Conservation (phyloP, 805 yeast species). For the Ogataea minuta region DNA sequence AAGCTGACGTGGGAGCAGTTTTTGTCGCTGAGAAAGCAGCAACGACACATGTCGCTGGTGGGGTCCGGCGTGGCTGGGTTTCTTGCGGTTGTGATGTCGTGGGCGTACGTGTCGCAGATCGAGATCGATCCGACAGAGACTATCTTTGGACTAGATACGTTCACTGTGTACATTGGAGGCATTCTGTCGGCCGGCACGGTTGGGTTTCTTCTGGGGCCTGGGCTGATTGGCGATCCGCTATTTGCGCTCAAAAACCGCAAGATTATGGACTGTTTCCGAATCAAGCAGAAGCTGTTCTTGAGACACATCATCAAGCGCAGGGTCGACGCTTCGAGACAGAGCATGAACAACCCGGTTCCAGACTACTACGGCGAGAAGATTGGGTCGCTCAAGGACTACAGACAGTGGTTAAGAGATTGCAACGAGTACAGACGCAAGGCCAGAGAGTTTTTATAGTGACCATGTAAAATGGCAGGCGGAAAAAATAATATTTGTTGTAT, state of each 20-base stretch:
- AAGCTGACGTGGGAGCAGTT: constrained; percentile 75
- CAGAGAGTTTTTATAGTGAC: constrained; percentile 58
- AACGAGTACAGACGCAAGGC: constrained; percentile 84
- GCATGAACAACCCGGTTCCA: constrained; percentile 94
- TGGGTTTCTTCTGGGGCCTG: constrained; percentile 84
- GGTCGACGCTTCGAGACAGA: constrained; percentile 89
- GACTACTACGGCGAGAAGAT: constrained; percentile 98
- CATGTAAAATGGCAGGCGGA: constrained; percentile 6
- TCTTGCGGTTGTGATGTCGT: constrained; percentile 63
- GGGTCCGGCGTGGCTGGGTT: constrained; percentile 70
- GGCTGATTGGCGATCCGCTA: constrained; percentile 62
- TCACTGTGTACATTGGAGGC: constrained; percentile 74
- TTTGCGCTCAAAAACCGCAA: constrained; percentile 57
- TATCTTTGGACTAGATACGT: constrained; percentile 86
- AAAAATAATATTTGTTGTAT: constrained; percentile 4
- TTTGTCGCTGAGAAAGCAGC: constrained; percentile 69
- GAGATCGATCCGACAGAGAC: constrained; percentile 90
- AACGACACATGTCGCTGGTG: constrained; percentile 64
- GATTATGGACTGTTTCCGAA: constrained; percentile 44
- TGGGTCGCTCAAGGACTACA: constrained; percentile 78
- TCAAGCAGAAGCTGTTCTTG: constrained; percentile 72
- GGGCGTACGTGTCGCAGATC: constrained; percentile 72
- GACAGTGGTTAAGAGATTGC: constrained; percentile 95
- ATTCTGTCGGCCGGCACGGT: constrained; percentile 68
- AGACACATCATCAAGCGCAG: constrained; percentile 72